These are phyloP conservation scores for Fusarium dlaminii DNA, from an alignment of 2,329 filamentous ascomycete genomes.

Conservation along the genomic window DNA sequence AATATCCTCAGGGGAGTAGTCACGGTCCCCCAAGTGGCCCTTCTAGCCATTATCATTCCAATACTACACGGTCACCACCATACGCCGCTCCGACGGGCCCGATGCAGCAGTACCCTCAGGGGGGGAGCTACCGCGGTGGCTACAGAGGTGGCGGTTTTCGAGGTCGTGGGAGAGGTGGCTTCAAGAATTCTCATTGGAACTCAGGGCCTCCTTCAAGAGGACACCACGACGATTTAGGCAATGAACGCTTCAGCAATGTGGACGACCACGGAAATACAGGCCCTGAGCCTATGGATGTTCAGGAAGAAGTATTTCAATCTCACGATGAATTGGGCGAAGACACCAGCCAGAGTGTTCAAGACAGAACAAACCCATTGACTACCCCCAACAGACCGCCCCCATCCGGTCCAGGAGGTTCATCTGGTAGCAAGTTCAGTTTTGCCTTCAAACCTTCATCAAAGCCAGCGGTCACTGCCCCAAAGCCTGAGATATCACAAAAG, in stretches of 20 bases:
- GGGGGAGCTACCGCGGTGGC: constrained; percentile 55
- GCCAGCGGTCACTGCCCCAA: constrained; percentile 64
- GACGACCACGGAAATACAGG: constrained; percentile 26
- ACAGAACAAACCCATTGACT: constrained; percentile 60
- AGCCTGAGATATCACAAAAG: constrained; percentile 73
- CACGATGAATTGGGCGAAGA: constrained; percentile 15
- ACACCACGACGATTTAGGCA: constrained; percentile 34
- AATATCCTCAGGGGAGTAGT: constrained; percentile 62
- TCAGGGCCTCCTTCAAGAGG: constrained; percentile 36
- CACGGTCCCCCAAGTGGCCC: constrained; percentile 63
- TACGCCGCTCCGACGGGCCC: constrained; percentile 68
- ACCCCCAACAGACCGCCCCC: constrained; percentile 64
- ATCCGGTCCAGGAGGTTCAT: constrained; percentile 60
- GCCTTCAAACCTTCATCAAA: constrained; percentile 83
- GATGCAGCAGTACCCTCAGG: constrained; percentile 61
- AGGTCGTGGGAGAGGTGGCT: constrained; percentile 70
- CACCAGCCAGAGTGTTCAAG: constrained; percentile 52
- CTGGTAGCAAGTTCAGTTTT: constrained; percentile 86
- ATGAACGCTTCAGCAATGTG: constrained; percentile 30
- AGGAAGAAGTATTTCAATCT: constrained; percentile 36
- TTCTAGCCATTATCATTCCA: constrained; percentile 64
- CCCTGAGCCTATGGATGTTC: constrained; percentile 26
- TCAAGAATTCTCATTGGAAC: constrained; percentile 74
- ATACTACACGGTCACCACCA: constrained; percentile 58
- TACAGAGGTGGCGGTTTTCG: constrained; percentile 68